These are phyloP conservation scores for Scutellaria minor DNA, from an alignment of 257 asterid species.

Conservation along the genomic window DNA sequence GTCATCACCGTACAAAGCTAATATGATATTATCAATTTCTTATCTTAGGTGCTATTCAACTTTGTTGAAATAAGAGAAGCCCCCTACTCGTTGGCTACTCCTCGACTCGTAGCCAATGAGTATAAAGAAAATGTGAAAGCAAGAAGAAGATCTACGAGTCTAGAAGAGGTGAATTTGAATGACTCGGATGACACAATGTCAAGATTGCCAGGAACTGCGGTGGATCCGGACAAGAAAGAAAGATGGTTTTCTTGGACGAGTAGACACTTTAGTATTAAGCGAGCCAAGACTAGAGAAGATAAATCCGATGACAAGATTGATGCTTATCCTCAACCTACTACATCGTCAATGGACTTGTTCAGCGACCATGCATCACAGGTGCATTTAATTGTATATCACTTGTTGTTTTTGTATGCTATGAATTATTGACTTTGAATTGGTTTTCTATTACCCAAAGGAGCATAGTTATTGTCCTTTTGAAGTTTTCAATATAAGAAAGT, in stretches of 20 bases:
- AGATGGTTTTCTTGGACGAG: slow-evolving; percentile 69
- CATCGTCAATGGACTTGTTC: slow-evolving; percentile 21
- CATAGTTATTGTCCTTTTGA: slow-evolving; percentile 3
- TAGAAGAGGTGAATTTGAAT: slow-evolving; percentile 39
- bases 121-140: slow-evolving; percentile 21
- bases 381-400: background rate
- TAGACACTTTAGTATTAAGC: slow-evolving; percentile 56
- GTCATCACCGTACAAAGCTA: background rate
- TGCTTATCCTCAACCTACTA: slow-evolving; percentile 22
- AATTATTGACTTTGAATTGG: slow-evolving; percentile 17
- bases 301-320: slow-evolving; percentile 32
- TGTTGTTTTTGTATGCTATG: background rate
- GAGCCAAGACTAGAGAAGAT: slow-evolving; percentile 47
- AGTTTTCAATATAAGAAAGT: slow-evolving; percentile 10
- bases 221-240: slow-evolving; percentile 49
- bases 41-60: slow-evolving; percentile 50
- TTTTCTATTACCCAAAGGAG: background rate
- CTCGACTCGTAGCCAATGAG: slow-evolving; percentile 6
- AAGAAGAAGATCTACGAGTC: slow-evolving; percentile 46
- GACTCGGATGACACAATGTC: slow-evolving; percentile 37
- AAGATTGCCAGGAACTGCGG: background rate
- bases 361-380: slow-evolving; percentile 35
- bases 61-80: slow-evolving; percentile 52
- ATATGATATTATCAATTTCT: slow-evolving; percentile 2
- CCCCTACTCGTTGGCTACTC: slow-evolving; percentile 22